A percentile compares a stretch with the other conserved stretches of the same genome.
phyloP scores from a whole-genome alignment of 129 eudicot genomes.

The Centella asiatica region DNA sequence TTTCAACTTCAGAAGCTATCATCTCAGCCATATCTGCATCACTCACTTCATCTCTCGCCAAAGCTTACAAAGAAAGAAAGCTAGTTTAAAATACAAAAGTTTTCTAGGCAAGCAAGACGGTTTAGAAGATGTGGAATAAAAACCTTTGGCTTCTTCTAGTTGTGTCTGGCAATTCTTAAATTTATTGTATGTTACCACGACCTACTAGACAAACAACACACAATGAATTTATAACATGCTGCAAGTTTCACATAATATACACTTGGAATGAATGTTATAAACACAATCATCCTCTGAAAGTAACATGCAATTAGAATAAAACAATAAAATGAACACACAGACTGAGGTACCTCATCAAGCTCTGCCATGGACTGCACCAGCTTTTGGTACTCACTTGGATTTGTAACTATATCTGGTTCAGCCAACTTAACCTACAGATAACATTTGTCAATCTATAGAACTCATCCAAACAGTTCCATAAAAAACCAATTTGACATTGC shows the following conservation, averaged over 20 bases:
- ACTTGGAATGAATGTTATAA: constrained; percentile 3
- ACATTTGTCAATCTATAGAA: constrained; percentile 8
- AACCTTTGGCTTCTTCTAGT: constrained; percentile 95
- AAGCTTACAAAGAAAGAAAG: constrained; percentile 33
- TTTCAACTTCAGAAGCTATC: constrained; percentile 76
- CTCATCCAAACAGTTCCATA: constrained; percentile 5
- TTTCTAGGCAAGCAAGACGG: not conserved
- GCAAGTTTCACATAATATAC: not conserved
- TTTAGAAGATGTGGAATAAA: constrained; percentile 4
- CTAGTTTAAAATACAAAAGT: constrained; percentile 1
- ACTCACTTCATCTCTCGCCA: constrained; percentile 66
- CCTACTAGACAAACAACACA: constrained; percentile 43
- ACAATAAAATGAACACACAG: not conserved
- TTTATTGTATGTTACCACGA: constrained; percentile 64
- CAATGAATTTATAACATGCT: constrained; percentile 8
- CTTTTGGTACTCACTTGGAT: constrained; percentile 88
- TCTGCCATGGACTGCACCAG: constrained; percentile 87
- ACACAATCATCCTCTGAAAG: too few relatives aligned
- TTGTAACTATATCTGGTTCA: constrained; percentile 93
- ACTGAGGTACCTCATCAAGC: constrained; percentile 61
- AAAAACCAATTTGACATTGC: not conserved
- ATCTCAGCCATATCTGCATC: constrained; percentile 95
- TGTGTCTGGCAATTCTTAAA: constrained; percentile 89
- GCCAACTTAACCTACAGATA: constrained; percentile 68
- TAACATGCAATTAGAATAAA: too few relatives aligned